A percentile compares a stretch with the other conserved stretches of the same genome.
Evolutionary conservation across 1,284 basidiomycete species (phyloP).

Genomic region (Ganoderma sinense): DNA sequence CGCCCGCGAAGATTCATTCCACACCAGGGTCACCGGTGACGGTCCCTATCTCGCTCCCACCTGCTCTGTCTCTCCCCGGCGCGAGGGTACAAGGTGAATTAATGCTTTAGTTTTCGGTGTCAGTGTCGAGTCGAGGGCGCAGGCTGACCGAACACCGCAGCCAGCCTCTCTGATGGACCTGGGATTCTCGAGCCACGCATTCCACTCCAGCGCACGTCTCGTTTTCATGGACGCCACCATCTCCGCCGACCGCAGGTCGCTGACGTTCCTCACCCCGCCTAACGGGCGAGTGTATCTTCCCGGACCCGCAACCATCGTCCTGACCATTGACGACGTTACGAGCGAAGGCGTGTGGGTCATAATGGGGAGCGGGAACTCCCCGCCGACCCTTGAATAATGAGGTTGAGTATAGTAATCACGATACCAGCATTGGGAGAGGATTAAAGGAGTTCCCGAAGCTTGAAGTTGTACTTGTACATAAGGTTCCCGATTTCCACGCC

Average conservation of each 20-base stretch:
- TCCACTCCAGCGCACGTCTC: constrained; percentile 53
- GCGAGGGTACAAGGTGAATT: constrained; percentile 46
- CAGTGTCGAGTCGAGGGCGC: too few species aligned
- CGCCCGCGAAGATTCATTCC: constrained; percentile 50
- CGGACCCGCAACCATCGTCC: constrained; percentile 56
- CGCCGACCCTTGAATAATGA: constrained; percentile 25
- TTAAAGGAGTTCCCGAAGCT: background rate
- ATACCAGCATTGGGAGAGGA: too few species aligned
- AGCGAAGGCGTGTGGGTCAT: constrained; percentile 53
- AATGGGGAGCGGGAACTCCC: constrained; percentile 48
- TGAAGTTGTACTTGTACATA: background rate
- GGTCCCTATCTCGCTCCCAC: constrained; percentile 46
- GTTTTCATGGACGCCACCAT: constrained; percentile 53
- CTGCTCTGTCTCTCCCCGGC: constrained; percentile 32
- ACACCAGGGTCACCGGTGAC: constrained; percentile 46
- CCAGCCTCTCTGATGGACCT: constrained; percentile 53
- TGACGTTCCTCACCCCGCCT: constrained; percentile 53
- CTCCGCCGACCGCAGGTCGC: constrained; percentile 42
- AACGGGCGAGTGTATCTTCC: constrained; percentile 56
- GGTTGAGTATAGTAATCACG: too few species aligned
- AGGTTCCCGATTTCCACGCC: too few species aligned
- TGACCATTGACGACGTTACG: constrained; percentile 56
- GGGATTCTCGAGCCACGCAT: constrained; percentile 55
- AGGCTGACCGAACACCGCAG: background rate
- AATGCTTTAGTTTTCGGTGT: too few species aligned